phyloP scores from a whole-genome alignment of 2,329 filamentous ascomycete genomes.

The Monosporascus sp. region DNA sequence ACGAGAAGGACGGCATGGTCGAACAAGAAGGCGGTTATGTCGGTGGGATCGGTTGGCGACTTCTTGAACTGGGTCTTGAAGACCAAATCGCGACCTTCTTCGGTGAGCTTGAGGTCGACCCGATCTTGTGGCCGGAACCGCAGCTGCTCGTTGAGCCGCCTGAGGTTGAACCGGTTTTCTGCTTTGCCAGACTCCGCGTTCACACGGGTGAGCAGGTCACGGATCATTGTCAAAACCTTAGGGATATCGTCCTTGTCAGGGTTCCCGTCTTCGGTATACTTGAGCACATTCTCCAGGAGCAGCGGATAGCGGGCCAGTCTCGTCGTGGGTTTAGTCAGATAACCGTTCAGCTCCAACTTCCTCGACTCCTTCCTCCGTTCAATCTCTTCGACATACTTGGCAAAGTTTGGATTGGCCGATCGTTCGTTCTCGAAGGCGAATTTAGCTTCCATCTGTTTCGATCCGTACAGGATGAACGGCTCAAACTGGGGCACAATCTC shows the following conservation, averaged over 20 bases:
- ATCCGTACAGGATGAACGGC: slow-evolving; percentile 93
- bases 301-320: slow-evolving; percentile 90
- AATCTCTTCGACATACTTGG: slow-evolving; percentile 92
- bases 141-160: slow-evolving; percentile 84
- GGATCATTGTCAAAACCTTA: slow-evolving; percentile 79
- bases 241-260: slow-evolving; percentile 90
- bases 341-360: slow-evolving; percentile 95
- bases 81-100: slow-evolving; percentile 86
- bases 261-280: slow-evolving; percentile 84
- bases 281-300: slow-evolving; percentile 83
- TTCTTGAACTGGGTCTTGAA: slow-evolving; percentile 96
- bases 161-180: slow-evolving; percentile 94
- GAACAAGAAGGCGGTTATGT: slow-evolving; percentile 93
- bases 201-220: slow-evolving; percentile 79
- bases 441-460: slow-evolving; percentile 92
- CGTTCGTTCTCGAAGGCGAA: slow-evolving; percentile 98
- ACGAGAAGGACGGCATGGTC: slow-evolving; percentile 93
- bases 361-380: slow-evolving; percentile 93
- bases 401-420: slow-evolving; percentile 75
- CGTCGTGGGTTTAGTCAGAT: slow-evolving; percentile 95
- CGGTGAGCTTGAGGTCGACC: slow-evolving; percentile 89
- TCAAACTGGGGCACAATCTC: slow-evolving; percentile 89
- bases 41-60: slow-evolving; percentile 75
- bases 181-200: slow-evolving; percentile 95
- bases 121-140: slow-evolving; percentile 86